Percentiles rank a stretch among this genome's conserved stretches.
These are phyloP conservation scores for Penicillium soppii DNA, from an alignment of 495 filamentous ascomycete species.

Conservation along the genomic window DNA sequence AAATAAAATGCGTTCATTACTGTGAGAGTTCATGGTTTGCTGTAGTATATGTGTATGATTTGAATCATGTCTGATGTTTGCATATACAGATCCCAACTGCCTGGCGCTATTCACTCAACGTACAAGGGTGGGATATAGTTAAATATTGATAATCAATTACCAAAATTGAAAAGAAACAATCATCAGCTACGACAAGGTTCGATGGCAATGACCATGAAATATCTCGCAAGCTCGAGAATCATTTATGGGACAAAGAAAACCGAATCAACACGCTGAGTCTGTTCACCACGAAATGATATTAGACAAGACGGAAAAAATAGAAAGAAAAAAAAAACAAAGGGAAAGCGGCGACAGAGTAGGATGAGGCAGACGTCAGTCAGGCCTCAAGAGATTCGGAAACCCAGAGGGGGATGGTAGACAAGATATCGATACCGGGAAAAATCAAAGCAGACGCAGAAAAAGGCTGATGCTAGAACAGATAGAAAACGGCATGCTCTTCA, in stretches of 20 bases:
- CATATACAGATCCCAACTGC: no score
- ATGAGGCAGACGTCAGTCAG: conserved; percentile 2
- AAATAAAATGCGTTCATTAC: no score
- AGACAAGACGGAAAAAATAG: conserved; percentile 24
- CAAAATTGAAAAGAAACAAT: neutral
- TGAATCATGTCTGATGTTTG: no score
- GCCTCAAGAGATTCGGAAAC: conserved; percentile 3
- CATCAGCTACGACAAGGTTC: neutral
- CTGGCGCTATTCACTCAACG: no score
- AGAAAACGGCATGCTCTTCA: conserved; percentile 26
- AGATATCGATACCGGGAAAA: conserved; percentile 26
- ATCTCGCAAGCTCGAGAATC: conserved; percentile 15
- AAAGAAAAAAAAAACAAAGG: conserved; percentile 20
- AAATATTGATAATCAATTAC: neutral
- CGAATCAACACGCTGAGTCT: conserved; percentile 22
- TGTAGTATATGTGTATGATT: no score
- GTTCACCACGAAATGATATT: conserved; percentile 33
- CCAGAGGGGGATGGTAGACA: neutral
- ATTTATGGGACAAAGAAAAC: conserved; percentile 21
- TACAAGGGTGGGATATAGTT: neutral
- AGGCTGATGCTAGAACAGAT: conserved; percentile 29
- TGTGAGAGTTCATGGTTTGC: no score
- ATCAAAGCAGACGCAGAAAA: conserved; percentile 22
- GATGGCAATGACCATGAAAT: conserved; percentile 11
- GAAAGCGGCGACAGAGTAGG: conserved; percentile 14